Evolutionary conservation across 2,329 filamentous ascomycete genomes (phyloP), one percentile per base, ranked within the genome.

Genomic region (Seiridium cupressi): DNA sequence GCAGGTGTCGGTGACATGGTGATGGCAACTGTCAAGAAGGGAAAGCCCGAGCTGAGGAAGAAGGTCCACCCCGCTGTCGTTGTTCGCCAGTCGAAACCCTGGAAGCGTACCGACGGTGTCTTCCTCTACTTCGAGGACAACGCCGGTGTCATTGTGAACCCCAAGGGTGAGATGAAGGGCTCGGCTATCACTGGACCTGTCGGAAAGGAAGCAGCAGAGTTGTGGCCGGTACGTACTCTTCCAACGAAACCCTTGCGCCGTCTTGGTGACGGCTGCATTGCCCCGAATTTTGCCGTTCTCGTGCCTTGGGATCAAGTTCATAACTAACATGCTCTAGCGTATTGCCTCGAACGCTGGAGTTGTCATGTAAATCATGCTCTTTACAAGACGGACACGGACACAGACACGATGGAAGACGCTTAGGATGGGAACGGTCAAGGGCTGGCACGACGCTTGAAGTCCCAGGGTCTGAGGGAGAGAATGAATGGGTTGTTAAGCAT

Each of bases 41-140:
- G 96, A 84, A 99, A 99, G 92, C 96, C 96, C 68, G 96, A 99
- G 84, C 86, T 99, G 77, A 89, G 96, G 83, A 99, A 99, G 92
- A 99, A 99, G 91, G 95, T 99, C 81, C 97, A 99, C 93, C 95
- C 95, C 73, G 95, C 95, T 76, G 94, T 99, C 78, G 95, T 99
- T 77, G 94, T 98, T 79, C 87, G 95, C 81, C 95, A 98, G 86
- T 91, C 90, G 85, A 99, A 99, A 90, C 95, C 95, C 75, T 99
- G 95, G 95, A 93, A 95, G 88, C 90, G 95, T 81, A 91, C 91
- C 73, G 95, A 99, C 81, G 96, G 95, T 83, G 91, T 98, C 76
- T 99, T 92, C 88, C 89, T 99, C 73, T 99, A 99, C 89, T 99
- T 99, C 77, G 95, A 99, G 92, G 96, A 99, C 84, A 99, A 99